Conservation (phyloP, 208 protist genomes). For the Blastocrithidia nonstop region DNA sequence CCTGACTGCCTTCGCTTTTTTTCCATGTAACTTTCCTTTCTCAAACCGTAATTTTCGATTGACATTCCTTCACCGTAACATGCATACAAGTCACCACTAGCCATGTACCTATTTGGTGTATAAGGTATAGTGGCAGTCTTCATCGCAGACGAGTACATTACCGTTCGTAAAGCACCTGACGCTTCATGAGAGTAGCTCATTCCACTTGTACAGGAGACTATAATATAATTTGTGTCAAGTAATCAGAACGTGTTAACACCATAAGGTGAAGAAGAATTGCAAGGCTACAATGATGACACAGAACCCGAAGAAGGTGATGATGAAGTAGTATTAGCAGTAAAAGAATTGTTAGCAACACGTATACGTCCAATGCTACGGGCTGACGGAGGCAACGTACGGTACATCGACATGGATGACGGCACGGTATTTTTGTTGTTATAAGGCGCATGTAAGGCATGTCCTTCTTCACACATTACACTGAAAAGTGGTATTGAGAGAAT, state of each 20-base stretch:
- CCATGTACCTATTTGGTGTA: conserved; percentile 45
- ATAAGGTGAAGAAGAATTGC: conserved; percentile 41
- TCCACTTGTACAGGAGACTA: conserved; percentile 36
- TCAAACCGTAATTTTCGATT: conserved; percentile 55
- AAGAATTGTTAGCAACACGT: conserved; percentile 80
- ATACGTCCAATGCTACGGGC: conserved; percentile 82
- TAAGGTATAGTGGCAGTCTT: conserved; percentile 52
- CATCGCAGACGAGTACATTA: conserved; percentile 75
- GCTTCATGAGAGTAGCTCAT: conserved; percentile 38
- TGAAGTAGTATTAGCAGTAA: conserved; percentile 85
- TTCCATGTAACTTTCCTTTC: conserved; percentile 76
- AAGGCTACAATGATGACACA: conserved; percentile 77
- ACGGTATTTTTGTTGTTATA: conserved; percentile 80
- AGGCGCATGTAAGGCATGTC: conserved; percentile 80
- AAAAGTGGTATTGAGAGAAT: conserved; percentile 89
- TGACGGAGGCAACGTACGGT: conserved; percentile 86
- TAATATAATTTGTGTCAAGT: conserved; percentile 57
- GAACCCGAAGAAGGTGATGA: conserved; percentile 75
- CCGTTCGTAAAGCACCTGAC: conserved; percentile 30
- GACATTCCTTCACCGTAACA: conserved; percentile 49
- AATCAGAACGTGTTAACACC: conserved; percentile 47
- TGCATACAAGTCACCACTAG: conserved; percentile 61
- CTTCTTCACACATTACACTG: conserved; percentile 75
- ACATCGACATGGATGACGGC: conserved; percentile 84
- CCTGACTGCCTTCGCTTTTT: conserved; percentile 75